Evolutionary conservation across 345 rosid genomes (phyloP), one percentile per base, ranked within the genome.

Genomic region (Citrus hindsii): DNA sequence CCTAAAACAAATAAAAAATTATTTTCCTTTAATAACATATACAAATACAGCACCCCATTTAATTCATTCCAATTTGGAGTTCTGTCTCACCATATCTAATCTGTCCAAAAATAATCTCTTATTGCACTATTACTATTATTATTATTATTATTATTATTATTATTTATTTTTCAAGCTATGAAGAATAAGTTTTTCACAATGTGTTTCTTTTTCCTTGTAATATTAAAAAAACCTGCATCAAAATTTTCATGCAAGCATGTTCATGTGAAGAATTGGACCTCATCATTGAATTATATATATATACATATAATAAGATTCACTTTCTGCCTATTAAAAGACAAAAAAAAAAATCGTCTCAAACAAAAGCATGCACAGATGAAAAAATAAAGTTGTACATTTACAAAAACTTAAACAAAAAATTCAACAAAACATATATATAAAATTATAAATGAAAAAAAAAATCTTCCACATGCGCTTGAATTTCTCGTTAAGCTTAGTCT

Each of bases 401-500:
- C 55, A 14, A 48, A 48, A 40, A 42, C 51, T 42, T 12, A 42
- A 10, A 0, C 4, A 12, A 42, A 10, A 10, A 9, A 3, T 51
- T 14, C 21, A 51, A 5, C 19, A 16, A 1, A 51, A 16, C 7
- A 51, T 16, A 16, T 51, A 3, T 51, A 51, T 48, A 48, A 18
- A 33, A 7, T 32, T 65, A 9, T 0, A 33, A 4, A 32, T 10
- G 6, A 13, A 27, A 62, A 66, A 21, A 63, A 32, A 32, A 55
- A 42, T 6, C 93, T 58, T 84, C 88, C 92, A 87, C 83, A 87
- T 88, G 82, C 92, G 86, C 76, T 83, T 51, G 83, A 90, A 90
- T 73, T 90, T 90, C 38, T 84, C 77, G 65, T 90, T 90, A n/a
- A 88, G 88, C 27, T 87, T 83, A 0, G 86, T 78, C 78, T 69